Percentiles rank a stretch among this genome's conserved stretches.
Evolutionary conservation across 1,284 basidiomycete species (phyloP).

Genomic region (Trametes polyzona): DNA sequence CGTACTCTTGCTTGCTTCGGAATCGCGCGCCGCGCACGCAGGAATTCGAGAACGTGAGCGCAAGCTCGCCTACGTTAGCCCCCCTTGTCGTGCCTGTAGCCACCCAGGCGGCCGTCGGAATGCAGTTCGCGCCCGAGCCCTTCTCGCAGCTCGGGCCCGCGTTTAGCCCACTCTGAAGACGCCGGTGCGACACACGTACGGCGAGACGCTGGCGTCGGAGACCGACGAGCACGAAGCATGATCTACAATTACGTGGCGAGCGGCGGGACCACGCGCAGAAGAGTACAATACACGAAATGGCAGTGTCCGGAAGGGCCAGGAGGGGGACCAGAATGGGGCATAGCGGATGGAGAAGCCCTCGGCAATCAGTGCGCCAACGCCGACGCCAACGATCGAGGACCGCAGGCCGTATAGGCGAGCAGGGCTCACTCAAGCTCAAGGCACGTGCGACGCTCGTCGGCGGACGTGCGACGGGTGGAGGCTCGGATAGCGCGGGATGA

Average conservation of each 20-base stretch:
- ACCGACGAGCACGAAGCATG: conserved; percentile 14
- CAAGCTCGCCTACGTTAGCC: conserved; percentile 34
- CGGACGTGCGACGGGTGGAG: conserved; percentile 35
- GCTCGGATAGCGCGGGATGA: conserved; percentile 35
- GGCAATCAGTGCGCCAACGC: too few species aligned
- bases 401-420: too few species aligned
- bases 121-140: conserved; percentile 29
- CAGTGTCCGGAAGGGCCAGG: neutral
- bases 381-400: too few species aligned
- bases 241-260: conserved; percentile 31
- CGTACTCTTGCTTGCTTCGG: neutral
- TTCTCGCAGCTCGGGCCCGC: conserved; percentile 33
- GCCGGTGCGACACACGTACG: too few species aligned
- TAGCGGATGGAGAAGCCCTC: neutral
- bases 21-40: conserved; percentile 14
- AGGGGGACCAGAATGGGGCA: too few species aligned
- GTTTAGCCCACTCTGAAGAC: conserved; percentile 31
- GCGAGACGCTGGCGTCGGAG: too few species aligned
- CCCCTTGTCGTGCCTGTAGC: conserved; percentile 30
- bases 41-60: conserved; percentile 40
- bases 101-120: conserved; percentile 16
- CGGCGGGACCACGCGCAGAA: conserved; percentile 7
- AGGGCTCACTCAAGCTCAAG: conserved; percentile 9
- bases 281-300: conserved; percentile 27
- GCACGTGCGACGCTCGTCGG: conserved; percentile 30